Evolutionary conservation across 208 protist species (phyloP).

Genomic region (Leishmania aethiopica): DNA sequence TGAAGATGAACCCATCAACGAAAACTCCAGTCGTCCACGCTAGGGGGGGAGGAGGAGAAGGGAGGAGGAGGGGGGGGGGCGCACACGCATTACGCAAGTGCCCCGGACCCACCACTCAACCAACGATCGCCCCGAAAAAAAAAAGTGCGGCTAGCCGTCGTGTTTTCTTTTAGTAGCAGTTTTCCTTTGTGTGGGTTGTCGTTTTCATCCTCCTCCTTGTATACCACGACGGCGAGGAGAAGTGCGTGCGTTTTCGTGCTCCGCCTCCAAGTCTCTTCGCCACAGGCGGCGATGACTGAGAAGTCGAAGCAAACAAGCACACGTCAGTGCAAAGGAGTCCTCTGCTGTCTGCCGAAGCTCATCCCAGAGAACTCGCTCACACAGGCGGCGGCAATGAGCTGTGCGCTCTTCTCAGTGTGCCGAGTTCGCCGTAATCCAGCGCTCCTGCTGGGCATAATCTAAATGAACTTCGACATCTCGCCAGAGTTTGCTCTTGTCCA

Average conservation of each 20-base stretch:
- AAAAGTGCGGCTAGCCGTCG: neutral
- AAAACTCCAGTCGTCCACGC: neutral
- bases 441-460: conserved; percentile 74
- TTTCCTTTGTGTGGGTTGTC: neutral
- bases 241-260: neutral
- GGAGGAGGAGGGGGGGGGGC: neutral
- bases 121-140: neutral
- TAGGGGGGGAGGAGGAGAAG: neutral
- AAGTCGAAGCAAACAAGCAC: neutral
- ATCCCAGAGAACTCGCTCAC: neutral
- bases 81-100: neutral
- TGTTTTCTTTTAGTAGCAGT: neutral
- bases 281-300: neutral
- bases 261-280: neutral
- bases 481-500: conserved; percentile 67
- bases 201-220: neutral
- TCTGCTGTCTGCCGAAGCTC: neutral
- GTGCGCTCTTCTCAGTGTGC: conserved; percentile 31
- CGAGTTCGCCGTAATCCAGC: conserved; percentile 78
- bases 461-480: conserved; percentile 72
- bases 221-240: neutral
- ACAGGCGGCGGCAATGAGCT: neutral
- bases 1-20: neutral
- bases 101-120: too few relatives aligned
- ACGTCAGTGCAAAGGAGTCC: neutral